phyloP scores from a whole-genome alignment of 768 basidiomycete species.

The Russula ochroleuca region DNA sequence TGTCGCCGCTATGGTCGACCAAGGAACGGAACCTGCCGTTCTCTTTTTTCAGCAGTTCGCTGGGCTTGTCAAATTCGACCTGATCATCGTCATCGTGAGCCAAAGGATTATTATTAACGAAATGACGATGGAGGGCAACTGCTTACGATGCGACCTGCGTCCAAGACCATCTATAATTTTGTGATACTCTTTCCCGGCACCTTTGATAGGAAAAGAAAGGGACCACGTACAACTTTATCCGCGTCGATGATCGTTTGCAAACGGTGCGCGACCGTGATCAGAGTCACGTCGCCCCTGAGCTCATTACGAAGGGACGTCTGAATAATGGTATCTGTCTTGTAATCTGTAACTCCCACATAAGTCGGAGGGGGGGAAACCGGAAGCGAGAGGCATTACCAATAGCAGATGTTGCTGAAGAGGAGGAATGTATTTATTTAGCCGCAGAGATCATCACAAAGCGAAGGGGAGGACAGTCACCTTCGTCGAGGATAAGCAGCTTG shows the following conservation, averaged over 20 bases:
- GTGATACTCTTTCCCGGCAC: not conserved
- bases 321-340: slow-evolving; percentile 53
- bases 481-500: slow-evolving; percentile 56
- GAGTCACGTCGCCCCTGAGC: slow-evolving; percentile 42
- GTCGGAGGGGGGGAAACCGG: not conserved
- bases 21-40: slow-evolving; percentile 36
- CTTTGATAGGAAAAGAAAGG: not conserved
- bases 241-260: slow-evolving; percentile 57
- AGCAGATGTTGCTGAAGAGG: slow-evolving; percentile 41
- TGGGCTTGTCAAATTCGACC: slow-evolving; percentile 48
- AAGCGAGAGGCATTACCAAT: slow-evolving; percentile 34
- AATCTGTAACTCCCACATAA: slow-evolving; percentile 37
- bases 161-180: slow-evolving; percentile 40
- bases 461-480: slow-evolving; percentile 35
- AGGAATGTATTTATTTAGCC: not conserved
- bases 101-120: not conserved
- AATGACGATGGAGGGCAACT: not conserved
- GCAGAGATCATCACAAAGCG: not conserved
- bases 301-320: slow-evolving; percentile 51
- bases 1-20: slow-evolving; percentile 42
- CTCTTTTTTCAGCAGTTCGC: slow-evolving; percentile 38
- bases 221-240: slow-evolving; percentile 47
- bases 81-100: not conserved
- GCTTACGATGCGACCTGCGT: slow-evolving; percentile 41
- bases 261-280: slow-evolving; percentile 60